Conservation (phyloP, 352 stramenopile species). For the Thalassiosira livingstoniorum region DNA sequence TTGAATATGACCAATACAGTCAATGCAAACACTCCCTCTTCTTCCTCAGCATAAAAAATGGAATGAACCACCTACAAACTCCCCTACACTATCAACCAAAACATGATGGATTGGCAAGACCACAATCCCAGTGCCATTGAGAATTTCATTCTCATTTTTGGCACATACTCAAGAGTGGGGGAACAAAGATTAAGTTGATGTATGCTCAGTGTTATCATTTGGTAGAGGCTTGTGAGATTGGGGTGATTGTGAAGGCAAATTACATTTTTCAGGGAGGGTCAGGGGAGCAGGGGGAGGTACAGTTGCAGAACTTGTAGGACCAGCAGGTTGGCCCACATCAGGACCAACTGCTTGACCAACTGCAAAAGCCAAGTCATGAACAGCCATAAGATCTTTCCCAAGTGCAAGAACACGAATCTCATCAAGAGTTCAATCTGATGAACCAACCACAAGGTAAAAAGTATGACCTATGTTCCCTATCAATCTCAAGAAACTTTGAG, state of each 20-base stretch:
- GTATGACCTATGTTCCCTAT: too few relatives aligned
- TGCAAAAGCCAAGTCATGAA: not conserved
- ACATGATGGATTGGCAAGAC: constrained; percentile 46
- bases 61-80: constrained; percentile 52
- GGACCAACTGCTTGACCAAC: not conserved
- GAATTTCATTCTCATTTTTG: constrained; percentile 54
- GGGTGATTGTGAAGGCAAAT: constrained; percentile 28
- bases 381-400: constrained; percentile 1
- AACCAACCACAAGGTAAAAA: too few relatives aligned
- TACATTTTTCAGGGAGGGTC: constrained; percentile 8
- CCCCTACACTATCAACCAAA: constrained; percentile 26
- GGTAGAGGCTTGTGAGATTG: constrained; percentile 49
- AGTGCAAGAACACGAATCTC: too few relatives aligned
- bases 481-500: too few relatives aligned
- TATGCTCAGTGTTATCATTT: constrained; percentile 59
- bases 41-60: constrained; percentile 30
- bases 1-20: too few relatives aligned
- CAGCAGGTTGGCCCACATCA: not conserved
- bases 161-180: constrained; percentile 64
- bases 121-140: not conserved
- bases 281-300: constrained; percentile 4
- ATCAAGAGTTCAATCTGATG: too few relatives aligned
- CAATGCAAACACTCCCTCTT: constrained; percentile 3
- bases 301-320: not conserved
- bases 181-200: constrained; percentile 61